Evolutionary conservation across 2,329 filamentous ascomycete genomes (phyloP).

Genomic region (Tolypocladium sp.): DNA sequence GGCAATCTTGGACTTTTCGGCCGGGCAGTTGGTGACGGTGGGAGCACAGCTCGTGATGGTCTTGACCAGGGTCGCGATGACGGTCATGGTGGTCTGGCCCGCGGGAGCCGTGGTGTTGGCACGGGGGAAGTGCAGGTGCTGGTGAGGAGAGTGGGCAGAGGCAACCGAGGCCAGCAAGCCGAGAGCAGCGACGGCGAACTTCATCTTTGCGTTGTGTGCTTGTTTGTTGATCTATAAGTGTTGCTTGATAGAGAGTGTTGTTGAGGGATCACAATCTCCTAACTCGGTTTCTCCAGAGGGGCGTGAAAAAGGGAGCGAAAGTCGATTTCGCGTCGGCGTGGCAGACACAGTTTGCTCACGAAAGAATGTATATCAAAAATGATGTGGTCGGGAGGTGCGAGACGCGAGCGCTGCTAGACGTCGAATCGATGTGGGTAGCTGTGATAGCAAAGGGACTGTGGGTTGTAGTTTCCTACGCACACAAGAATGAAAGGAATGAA

Average conservation of each 20-base stretch:
- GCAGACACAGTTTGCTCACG: slow-evolving; percentile 22
- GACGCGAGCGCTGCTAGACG: background rate
- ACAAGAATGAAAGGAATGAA: background rate
- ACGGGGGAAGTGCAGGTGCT: slow-evolving; percentile 19
- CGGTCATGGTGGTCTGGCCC: slow-evolving; percentile 30
- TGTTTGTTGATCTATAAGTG: slow-evolving; percentile 5
- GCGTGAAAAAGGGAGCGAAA: slow-evolving; percentile 14
- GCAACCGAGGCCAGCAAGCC: slow-evolving; percentile 37
- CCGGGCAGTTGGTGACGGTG: slow-evolving; percentile 49
- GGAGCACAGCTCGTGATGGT: slow-evolving; percentile 51
- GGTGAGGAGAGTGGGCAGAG: slow-evolving; percentile 26
- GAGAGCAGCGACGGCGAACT: slow-evolving; percentile 31
- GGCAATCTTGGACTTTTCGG: too few relatives aligned
- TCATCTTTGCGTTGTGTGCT: slow-evolving; percentile 33
- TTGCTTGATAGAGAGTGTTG: background rate
- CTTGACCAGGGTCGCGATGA: slow-evolving; percentile 44
- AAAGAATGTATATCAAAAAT: slow-evolving; percentile 15
- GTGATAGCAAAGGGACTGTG: background rate
- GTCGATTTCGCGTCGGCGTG: slow-evolving; percentile 21
- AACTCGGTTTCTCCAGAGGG: slow-evolving; percentile 2
- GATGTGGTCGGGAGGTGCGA: background rate
- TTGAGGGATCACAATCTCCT: background rate
- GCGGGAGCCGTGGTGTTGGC: slow-evolving; percentile 16
- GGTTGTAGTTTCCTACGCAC: background rate
- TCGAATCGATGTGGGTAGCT: slow-evolving; percentile 1